Base-by-base conservation (phyloP, 2,329 filamentous ascomycete genomes). In the Anisogramma anomala region DNA sequence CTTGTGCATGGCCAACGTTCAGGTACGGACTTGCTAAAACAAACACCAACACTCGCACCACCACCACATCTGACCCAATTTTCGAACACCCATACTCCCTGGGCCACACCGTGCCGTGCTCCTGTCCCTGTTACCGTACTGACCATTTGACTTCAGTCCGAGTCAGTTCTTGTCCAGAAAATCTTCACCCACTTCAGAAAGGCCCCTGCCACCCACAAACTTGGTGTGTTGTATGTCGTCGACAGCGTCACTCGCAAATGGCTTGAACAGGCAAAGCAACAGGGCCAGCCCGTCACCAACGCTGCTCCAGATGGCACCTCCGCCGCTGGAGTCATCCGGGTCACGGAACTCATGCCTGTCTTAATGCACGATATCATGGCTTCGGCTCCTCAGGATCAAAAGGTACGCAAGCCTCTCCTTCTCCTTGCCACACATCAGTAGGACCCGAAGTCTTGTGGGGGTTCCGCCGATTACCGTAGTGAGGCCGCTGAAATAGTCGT, bases 141-240 rank as follows among this genome's bases (percentile, higher is more conserved):
- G 54, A 57, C 49, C 43, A 51, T 15, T 40, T 36, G 43, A 45
- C 55, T 57, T 48, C 67, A 95, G 91, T 89, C 84, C 64, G 89
- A 96, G 68, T 91, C 86, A 41, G 79, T 88, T 54, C 79, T 98
- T 58, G 85, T 96, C 55, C 87, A 94, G 63, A 95, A 94, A 63
- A 82, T 98, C 57, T 94, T 84, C 67, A 93, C 88, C 51, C 88
- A 95, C 58, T 93, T 96, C 74, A 94, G 93, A 66, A 94, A 91
- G 65, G 82, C 88, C 52, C 85, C 86, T 46, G 79, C 79, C 60
- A 94, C 87, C 61, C 89, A 98, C 76, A 98, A 98, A 68, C 76
- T 98, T 64, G 91, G 91, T 67, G 88, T 95, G 59, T 81, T 98
- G 68, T 98, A 98, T 80, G 88, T 96, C 68, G 85, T 98, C 88